Evolutionary conservation across 805 yeast genomes (phyloP), one percentile per base, ranked within the genome.

Genomic region (Monosporozyma yasuniensis): DNA sequence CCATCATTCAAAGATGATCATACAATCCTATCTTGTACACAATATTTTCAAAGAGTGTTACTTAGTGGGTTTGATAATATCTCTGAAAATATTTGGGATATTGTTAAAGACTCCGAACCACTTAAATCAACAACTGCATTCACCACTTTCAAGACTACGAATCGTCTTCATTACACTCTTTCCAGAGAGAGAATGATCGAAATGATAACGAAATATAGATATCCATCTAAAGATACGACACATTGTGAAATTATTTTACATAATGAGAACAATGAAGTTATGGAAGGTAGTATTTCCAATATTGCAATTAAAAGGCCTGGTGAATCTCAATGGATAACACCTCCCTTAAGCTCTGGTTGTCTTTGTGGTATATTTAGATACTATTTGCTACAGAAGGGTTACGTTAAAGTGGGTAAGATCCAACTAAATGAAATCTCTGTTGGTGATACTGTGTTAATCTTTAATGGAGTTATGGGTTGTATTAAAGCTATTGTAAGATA

Each of bases 101-200:
- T 88, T 0, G 80, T 78, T 57, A 58, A 89, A 3, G 91, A 85
- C 61, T 60, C 70, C 0, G 65, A 72, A 28, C 72, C 80, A 1
- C 72, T 77, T 1, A 14, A 18, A 5, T 55, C 74, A 42, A 75
- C 79, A 1, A 79, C 95, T 2, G 86, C 87, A 1, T 87, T 85
- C 66, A 87, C 96, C 0, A 83, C 95, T 4, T 84, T 89, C 68
- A 91, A 91, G 64, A 91, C 98, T 0, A 86, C 96, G 0, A 67
- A 72, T 22, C 72, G 99, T 54, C 70, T 69, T 3, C 78, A 74
- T 44, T 89, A 90, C 63, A 75, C 70, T 42, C 72, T 63, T 2
- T 84, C 96, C 0, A 69, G 97, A 50, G 64, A 63, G 1, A 69
- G 87, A 42, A 56, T 67, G 42, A 59, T 78, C 3, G 53, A 61